phyloP scores from a whole-genome alignment of 768 basidiomycete species.

The Strobilomyces dryophilus region DNA sequence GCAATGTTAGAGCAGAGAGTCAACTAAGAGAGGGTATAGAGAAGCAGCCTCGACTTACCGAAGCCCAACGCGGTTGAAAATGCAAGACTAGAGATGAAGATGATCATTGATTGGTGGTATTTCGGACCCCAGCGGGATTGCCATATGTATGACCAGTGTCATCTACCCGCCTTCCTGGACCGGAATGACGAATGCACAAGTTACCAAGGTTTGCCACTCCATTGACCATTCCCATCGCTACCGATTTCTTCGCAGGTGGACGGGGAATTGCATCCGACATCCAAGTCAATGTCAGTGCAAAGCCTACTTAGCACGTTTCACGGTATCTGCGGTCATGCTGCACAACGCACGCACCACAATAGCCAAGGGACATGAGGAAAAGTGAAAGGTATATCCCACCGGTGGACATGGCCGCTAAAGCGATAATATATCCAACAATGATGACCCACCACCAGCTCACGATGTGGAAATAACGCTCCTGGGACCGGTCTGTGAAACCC shows the following conservation, averaged over 20 bases:
- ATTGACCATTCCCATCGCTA: not conserved
- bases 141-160: not conserved
- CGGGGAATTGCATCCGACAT: not conserved
- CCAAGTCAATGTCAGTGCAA: not conserved
- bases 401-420: too few relatives aligned
- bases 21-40: not conserved
- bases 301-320: not conserved
- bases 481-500: too few relatives aligned
- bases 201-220: not conserved
- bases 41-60: not conserved
- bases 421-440: too few relatives aligned
- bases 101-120: not conserved
- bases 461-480: too few relatives aligned
- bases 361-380: too few relatives aligned
- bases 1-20: not conserved
- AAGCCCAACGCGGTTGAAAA: not conserved
- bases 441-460: too few relatives aligned
- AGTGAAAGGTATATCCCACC: too few relatives aligned
- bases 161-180: not conserved
- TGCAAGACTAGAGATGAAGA: not conserved
- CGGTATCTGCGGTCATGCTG: not conserved
- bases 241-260: not conserved
- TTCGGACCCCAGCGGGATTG: not conserved
- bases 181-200: not conserved
- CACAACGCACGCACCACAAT: not conserved